Evolutionary conservation across 495 filamentous ascomycete species (phyloP).

Genomic region (Aspergillus bridgeri): DNA sequence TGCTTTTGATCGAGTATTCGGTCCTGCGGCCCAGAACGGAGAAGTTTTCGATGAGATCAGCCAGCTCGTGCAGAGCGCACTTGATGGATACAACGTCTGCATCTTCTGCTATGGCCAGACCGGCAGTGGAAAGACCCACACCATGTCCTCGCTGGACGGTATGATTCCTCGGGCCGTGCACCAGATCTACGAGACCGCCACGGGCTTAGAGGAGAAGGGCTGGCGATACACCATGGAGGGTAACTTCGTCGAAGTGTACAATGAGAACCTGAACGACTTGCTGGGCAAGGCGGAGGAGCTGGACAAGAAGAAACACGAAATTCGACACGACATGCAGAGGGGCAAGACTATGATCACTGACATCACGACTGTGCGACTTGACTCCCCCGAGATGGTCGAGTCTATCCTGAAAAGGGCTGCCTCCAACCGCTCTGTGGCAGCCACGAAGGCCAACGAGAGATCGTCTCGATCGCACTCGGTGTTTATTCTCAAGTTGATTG

Average conservation of each 20-base stretch:
- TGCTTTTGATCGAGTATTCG: slow-evolving; percentile 91
- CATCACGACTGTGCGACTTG: slow-evolving; percentile 72
- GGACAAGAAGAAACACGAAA: slow-evolving; percentile 86
- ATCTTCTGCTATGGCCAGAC: slow-evolving; percentile 99
- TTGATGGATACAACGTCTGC: slow-evolving; percentile 98
- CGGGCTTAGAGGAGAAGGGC: slow-evolving; percentile 77
- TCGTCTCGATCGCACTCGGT: slow-evolving; percentile 93
- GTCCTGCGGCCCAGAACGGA: slow-evolving; percentile 68
- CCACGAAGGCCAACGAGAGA: slow-evolving; percentile 93
- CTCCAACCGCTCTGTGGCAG: slow-evolving; percentile 84
- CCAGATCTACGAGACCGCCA: slow-evolving; percentile 88
- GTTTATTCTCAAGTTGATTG: slow-evolving; percentile 87
- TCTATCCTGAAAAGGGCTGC: slow-evolving; percentile 72
- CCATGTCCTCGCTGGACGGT: slow-evolving; percentile 89
- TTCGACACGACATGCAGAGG: slow-evolving; percentile 76
- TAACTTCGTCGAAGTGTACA: slow-evolving; percentile 98
- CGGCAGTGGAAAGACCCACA: slow-evolving; percentile 92
- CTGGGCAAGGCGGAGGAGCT: slow-evolving; percentile 73
- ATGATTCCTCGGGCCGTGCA: slow-evolving; percentile 94
- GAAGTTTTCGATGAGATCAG: slow-evolving; percentile 97
- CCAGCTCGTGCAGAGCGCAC: slow-evolving; percentile 90
- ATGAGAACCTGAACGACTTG: slow-evolving; percentile 92
- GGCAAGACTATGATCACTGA: slow-evolving; percentile 84
- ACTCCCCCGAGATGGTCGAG: slow-evolving; percentile 74
- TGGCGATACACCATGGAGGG: slow-evolving; percentile 95